These are phyloP conservation scores for Claviceps sp. DNA, from an alignment of 2,329 filamentous ascomycete genomes.

Conservation along the genomic window DNA sequence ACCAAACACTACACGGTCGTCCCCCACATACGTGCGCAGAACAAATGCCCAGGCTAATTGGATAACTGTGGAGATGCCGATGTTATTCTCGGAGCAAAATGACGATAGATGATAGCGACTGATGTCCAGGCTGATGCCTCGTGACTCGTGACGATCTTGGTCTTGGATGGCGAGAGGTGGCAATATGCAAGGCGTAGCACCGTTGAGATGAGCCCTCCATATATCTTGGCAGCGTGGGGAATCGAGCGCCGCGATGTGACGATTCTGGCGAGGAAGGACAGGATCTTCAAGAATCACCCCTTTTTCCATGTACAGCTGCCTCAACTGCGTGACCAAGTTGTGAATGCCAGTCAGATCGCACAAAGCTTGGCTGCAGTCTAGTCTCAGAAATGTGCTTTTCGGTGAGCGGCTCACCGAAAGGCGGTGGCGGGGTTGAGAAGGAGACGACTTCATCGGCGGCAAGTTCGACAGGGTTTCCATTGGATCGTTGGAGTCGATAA, in stretches of 20 bases:
- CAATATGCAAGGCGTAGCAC: slow-evolving; percentile 30
- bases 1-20: slow-evolving; percentile 41
- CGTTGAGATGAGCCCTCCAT: slow-evolving; percentile 29
- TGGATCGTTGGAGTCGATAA: slow-evolving; percentile 31
- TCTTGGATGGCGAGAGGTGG: slow-evolving; percentile 23
- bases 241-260: slow-evolving; percentile 16
- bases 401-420: slow-evolving; percentile 35
- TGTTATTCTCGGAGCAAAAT: slow-evolving; percentile 25
- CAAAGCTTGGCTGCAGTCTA: slow-evolving; percentile 37
- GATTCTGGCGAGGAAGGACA: slow-evolving; percentile 14
- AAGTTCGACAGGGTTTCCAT: slow-evolving; percentile 26
- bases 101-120: slow-evolving; percentile 26
- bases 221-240: slow-evolving; percentile 25
- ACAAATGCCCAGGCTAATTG: slow-evolving; percentile 48
- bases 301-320: slow-evolving; percentile 28
- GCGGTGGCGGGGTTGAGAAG: slow-evolving; percentile 32
- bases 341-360: slow-evolving; percentile 35
- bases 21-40: slow-evolving; percentile 39
- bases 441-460: slow-evolving; percentile 24
- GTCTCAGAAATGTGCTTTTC: slow-evolving; percentile 30
- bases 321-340: slow-evolving; percentile 32
- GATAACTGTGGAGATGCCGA: slow-evolving; percentile 36
- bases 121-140: slow-evolving; percentile 27
- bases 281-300: slow-evolving; percentile 14
- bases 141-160: slow-evolving; percentile 18